A percentile compares a stretch with the other conserved stretches of the same genome.
These are phyloP conservation scores for Boletus reticuloceps DNA, from an alignment of 768 basidiomycete species.

Conservation along the genomic window DNA sequence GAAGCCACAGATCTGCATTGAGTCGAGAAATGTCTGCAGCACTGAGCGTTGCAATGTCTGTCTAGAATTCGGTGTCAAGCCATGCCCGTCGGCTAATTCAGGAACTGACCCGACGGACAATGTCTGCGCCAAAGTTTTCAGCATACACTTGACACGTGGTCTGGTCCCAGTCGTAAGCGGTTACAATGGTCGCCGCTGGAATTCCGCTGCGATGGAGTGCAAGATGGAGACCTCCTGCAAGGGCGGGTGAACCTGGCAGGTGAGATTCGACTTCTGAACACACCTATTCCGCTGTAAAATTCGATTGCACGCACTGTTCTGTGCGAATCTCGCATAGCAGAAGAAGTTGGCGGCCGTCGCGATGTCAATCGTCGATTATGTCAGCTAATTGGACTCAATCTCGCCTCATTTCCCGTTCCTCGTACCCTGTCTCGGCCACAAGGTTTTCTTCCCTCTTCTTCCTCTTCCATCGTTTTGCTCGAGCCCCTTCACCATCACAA, in stretches of 20 bases:
- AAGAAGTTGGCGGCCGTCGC: not conserved
- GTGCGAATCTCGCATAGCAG: constrained; percentile 1
- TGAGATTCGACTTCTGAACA: constrained; percentile 1
- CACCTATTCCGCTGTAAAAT: constrained; percentile 83
- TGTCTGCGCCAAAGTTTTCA: constrained; percentile 50
- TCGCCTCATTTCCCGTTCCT: constrained; percentile 14
- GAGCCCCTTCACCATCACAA: not conserved
- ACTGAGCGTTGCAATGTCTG: constrained; percentile 60
- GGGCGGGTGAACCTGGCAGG: not conserved
- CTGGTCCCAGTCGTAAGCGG: constrained; percentile 86
- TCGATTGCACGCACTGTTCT: constrained; percentile 39
- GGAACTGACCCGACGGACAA: constrained; percentile 38
- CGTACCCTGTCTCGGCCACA: not conserved
- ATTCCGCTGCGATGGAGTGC: constrained; percentile 56
- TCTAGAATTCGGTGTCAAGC: constrained; percentile 30
- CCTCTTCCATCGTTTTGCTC: constrained; percentile 1
- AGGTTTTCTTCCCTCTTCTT: constrained; percentile 1
- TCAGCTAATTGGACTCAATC: constrained; percentile 18
- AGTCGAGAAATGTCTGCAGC: constrained; percentile 44
- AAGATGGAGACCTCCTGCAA: constrained; percentile 66
- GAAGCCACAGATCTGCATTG: constrained; percentile 66
- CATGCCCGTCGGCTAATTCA: not conserved
- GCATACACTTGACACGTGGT: constrained; percentile 67
- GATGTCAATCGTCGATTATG: constrained; percentile 15
- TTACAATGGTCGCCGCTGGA: constrained; percentile 37